Base-by-base conservation (phyloP, 2,329 filamentous ascomycete species). In the Dothiorella sarmentorum region DNA sequence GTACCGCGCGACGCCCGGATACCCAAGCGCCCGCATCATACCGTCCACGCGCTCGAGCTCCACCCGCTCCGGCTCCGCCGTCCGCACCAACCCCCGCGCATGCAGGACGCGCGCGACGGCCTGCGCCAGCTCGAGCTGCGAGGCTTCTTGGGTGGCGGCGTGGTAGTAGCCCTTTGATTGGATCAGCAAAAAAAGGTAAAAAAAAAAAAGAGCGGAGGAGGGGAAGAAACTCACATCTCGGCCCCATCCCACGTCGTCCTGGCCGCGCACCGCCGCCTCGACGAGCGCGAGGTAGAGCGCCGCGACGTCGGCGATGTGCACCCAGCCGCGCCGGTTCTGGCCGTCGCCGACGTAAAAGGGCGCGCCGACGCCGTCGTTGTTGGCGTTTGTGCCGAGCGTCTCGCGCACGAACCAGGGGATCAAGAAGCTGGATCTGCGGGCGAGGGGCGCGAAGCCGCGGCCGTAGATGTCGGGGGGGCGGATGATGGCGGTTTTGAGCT, bases 401-500 rank as follows among this genome's bases (percentile, higher is more conserved):
- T 89, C 66, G 1, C 80, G 80, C 0, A 75, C 68, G 1, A 76
- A 72, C 0, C 76, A 74, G 13, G 87, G 71, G 15, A 76, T 73
- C 45, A 84, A 83, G 4, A 81, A 73, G 58, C 85, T 80, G 3
- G 76, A 71, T 51, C 76, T 75, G 62, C 82, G 82, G 55, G 76
- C 76, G 0, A n/a, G n/a, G n/a, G 81, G 76, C 4, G 87, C 84
- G 29, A 85, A 77, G 1, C 85, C 85, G 2, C 69, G 64, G 3
- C 73, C 85, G 62, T 86, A 88, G 62, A 89, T 88, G 1, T 80
- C 82, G 0, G 85, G 84, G 7, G 86, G 85, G 62, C 83, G 87
- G 1, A 89, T 77, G 20, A 89, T 80, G 9, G 73, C 72, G 2
- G 72, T 69, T 18, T 63, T 64, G 4, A 56, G 29, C 45, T 3